Evolutionary conservation across 148 eudicot species (phyloP), one percentile per base, ranked within the genome.

Genomic region (Vaccinium myrtillus): DNA sequence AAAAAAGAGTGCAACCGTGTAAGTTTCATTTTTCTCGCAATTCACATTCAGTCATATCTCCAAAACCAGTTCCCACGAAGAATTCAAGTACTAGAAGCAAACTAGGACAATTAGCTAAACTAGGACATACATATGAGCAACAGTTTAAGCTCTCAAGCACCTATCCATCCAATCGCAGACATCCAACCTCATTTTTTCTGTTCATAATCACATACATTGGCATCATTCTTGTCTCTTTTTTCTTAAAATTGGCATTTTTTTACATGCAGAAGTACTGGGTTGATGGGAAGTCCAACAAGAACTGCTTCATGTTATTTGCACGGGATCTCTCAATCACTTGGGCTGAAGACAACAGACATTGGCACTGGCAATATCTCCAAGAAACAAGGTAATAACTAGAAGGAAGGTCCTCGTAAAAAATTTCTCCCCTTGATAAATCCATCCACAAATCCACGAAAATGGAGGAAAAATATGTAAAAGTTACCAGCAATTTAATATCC

Each of bases 251-350:
- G 15, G 16, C 76, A 14, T 14, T 32, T 71, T 71, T 71, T 51
- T 78, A 25, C 25, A 14, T 27, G 81, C 89, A 94, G 95, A 91
- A 89, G 84, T 92, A 90, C 78, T 90, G 93, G 93, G 91, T 91
- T 53, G 92, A 92, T 19, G 82, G 82, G 86, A 85, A 85, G 73
- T 84, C 88, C 3, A 87, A 91, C 36, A 58, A 56, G 82, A 91
- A 91, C 89, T 90, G 95, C 88, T 92, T 92, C 84, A 84, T 85
- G 84, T 50, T 92, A 61, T 93, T 80, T 84, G 95, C 98, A 48
- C 85, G 85, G 83, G 88, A 84, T 79, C 88, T 94, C 81, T 74
- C 65, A 2, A 91, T 94, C 63, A 89, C 92, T 63, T 93, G 93
- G 95, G 88, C 80, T 36, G 91, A 90, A 9, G 92, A 91, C 87